A percentile compares a stretch with the other conserved stretches of the same genome.
These are phyloP conservation scores for Globisporangium recalcitrans DNA, from an alignment of 352 stramenopile species.

Conservation along the genomic window DNA sequence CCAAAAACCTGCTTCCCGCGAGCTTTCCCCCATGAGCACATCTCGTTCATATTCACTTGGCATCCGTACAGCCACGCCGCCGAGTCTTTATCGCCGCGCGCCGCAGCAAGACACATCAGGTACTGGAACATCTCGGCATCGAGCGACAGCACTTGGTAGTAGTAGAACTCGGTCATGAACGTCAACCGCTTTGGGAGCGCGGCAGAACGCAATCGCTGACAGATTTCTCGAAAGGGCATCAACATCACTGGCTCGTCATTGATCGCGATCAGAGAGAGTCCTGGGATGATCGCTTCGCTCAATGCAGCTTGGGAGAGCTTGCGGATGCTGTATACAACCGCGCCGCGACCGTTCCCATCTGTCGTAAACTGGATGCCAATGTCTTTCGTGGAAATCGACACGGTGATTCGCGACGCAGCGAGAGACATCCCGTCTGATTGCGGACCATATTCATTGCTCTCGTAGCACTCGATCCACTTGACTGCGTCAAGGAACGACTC, in stretches of 20 bases:
- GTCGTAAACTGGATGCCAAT: constrained; percentile 82
- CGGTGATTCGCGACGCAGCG: constrained; percentile 49
- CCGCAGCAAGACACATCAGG: constrained; percentile 60
- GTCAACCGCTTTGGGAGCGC: constrained; percentile 72
- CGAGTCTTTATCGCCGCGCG: constrained; percentile 66
- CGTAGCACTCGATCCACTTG: constrained; percentile 69
- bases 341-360: constrained; percentile 68
- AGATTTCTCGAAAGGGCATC: constrained; percentile 79
- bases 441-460: constrained; percentile 30
- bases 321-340: constrained; percentile 68
- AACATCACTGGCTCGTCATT: constrained; percentile 79
- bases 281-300: constrained; percentile 59
- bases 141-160: constrained; percentile 75
- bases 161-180: constrained; percentile 83
- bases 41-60: constrained; percentile 53
- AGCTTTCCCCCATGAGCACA: constrained; percentile 68
- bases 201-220: constrained; percentile 50
- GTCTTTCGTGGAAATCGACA: constrained; percentile 80
- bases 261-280: constrained; percentile 73
- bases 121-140: constrained; percentile 81
- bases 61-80: constrained; percentile 48
- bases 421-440: constrained; percentile 42
- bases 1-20: constrained; percentile 67
- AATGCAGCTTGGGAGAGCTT: constrained; percentile 79
- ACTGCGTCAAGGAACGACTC: constrained; percentile 69